Evolutionary conservation across 208 protist genomes (phyloP).

Genomic region (Leishmania mexicana): DNA sequence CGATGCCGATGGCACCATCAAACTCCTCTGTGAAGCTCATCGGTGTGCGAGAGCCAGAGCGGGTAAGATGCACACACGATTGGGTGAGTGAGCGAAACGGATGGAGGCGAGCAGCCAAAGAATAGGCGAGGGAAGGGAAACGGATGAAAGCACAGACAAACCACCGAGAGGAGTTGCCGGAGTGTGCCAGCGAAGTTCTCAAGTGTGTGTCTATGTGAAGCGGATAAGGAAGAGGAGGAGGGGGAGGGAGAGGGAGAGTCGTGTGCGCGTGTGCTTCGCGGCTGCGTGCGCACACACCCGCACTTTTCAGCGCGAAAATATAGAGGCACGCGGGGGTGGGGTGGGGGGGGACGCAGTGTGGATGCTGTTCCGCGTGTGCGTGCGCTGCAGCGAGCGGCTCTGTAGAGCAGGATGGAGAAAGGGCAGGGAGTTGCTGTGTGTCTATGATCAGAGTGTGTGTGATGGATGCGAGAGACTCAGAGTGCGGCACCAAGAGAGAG

Average conservation of each 20-base stretch:
- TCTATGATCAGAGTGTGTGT: not conserved
- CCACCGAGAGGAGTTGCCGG: not conserved
- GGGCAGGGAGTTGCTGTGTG: not conserved
- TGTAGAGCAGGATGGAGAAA: not conserved
- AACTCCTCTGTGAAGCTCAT: slow-evolving; percentile 44
- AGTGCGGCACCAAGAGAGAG: not conserved
- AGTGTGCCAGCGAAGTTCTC: not conserved
- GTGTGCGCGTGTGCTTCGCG: not conserved
- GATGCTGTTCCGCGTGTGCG: not conserved
- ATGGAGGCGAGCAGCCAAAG: not conserved
- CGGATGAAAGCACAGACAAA: not conserved
- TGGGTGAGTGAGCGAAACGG: not conserved
- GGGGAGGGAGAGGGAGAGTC: not conserved
- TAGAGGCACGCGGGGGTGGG: not conserved
- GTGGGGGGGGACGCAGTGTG: not conserved
- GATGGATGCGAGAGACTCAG: not conserved
- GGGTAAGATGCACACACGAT: not conserved
- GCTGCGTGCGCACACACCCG: not conserved
- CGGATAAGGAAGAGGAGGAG: not conserved
- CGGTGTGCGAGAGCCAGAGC: not conserved
- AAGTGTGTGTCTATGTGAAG: not conserved
- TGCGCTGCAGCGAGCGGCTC: not conserved
- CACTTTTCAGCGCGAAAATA: not conserved
- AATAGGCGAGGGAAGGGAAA: not conserved
- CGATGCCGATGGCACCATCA: slow-evolving; percentile 88